These are phyloP conservation scores for Phytophthora citricola DNA, from an alignment of 352 stramenopile genomes.

Conservation along the genomic window DNA sequence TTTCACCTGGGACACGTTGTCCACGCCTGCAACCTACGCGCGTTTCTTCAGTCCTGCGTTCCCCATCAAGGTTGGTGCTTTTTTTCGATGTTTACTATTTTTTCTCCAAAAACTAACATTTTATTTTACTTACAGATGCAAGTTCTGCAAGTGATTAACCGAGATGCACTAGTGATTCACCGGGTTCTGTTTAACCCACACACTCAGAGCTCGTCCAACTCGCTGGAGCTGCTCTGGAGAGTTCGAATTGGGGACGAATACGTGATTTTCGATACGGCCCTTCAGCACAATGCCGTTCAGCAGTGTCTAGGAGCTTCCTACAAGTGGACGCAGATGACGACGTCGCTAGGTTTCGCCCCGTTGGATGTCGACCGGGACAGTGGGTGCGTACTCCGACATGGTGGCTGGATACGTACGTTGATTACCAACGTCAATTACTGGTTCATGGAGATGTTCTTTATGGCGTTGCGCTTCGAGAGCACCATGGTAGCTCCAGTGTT, in stretches of 20 bases:
- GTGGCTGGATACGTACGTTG: slow-evolving; percentile 53
- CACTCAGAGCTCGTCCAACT: slow-evolving; percentile 58
- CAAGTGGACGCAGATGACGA: slow-evolving; percentile 58
- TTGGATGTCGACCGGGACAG: slow-evolving; percentile 10
- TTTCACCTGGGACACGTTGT: slow-evolving; percentile 46
- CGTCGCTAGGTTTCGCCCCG: slow-evolving; percentile 55
- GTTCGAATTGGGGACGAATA: slow-evolving; percentile 54
- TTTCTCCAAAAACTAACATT: not conserved
- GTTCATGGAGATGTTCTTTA: slow-evolving; percentile 69
- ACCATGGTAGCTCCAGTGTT: slow-evolving; percentile 62
- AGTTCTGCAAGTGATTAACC: slow-evolving; percentile 61
- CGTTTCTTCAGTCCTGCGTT: slow-evolving; percentile 49
- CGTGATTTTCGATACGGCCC: slow-evolving; percentile 59
- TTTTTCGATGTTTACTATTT: not conserved
- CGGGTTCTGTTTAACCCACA: slow-evolving; percentile 65
- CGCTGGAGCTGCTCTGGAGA: slow-evolving; percentile 61
- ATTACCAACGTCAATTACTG: slow-evolving; percentile 57
- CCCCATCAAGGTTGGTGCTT: slow-evolving; percentile 35
- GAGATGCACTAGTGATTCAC: slow-evolving; percentile 61
- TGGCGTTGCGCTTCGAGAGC: slow-evolving; percentile 66
- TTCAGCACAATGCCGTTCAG: slow-evolving; percentile 64
- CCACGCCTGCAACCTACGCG: slow-evolving; percentile 38
- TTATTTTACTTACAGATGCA: slow-evolving; percentile 34
- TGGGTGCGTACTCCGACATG: slow-evolving; percentile 58
- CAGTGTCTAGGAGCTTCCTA: slow-evolving; percentile 55